These are phyloP conservation scores for Komagataella phaffii DNA, from an alignment of 805 yeast species.

Conservation along the genomic window DNA sequence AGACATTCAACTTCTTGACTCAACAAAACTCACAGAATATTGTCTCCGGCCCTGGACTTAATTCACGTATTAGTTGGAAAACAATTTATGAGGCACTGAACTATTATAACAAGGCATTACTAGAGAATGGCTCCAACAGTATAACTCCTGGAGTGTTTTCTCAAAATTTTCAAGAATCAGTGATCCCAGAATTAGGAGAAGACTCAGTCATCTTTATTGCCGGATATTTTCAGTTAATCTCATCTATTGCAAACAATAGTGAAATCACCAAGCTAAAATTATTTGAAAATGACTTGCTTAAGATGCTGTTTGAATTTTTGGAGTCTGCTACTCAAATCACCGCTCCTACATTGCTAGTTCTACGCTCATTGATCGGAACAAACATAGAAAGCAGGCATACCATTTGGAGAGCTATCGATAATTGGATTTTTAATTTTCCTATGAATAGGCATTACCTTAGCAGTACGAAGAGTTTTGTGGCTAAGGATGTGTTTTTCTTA, in stretches of 20 bases:
- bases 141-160: neutral
- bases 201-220: constrained; percentile 67
- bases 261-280: constrained; percentile 18
- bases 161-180: neutral
- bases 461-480: constrained; percentile 8
- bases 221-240: constrained; percentile 57
- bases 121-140: constrained; percentile 3
- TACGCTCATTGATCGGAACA: constrained; percentile 43
- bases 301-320: constrained; percentile 14
- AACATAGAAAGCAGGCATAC: constrained; percentile 25
- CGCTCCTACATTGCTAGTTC: constrained; percentile 43
- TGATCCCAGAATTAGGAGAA: constrained; percentile 50
- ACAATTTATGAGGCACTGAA: constrained; percentile 19
- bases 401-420: constrained; percentile 61
- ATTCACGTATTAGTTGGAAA: constrained; percentile 20
- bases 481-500: constrained; percentile 28
- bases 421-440: constrained; percentile 40
- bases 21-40: constrained; percentile 11
- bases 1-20: constrained; percentile 35
- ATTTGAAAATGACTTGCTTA: constrained; percentile 17
- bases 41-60: constrained; percentile 4
- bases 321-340: constrained; percentile 13
- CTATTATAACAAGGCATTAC: constrained; percentile 16
- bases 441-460: constrained; percentile 10
- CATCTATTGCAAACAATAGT: constrained; percentile 33